Conservation (phyloP, 2,329 filamentous ascomycete genomes). For the Sclerotinia subarctica region DNA sequence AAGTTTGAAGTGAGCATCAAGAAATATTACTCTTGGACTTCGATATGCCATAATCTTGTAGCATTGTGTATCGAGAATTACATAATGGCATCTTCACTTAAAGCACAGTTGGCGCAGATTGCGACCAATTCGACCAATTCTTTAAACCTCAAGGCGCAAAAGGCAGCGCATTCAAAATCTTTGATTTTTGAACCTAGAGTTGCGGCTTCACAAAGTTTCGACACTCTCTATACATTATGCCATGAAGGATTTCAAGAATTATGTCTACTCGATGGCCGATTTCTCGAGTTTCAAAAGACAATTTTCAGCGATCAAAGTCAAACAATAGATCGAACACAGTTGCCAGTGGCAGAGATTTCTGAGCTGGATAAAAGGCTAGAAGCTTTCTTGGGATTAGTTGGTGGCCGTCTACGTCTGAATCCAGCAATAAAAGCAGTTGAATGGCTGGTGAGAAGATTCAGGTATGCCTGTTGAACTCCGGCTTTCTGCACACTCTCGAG, state of each 20-base stretch:
- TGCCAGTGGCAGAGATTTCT: slow-evolving; percentile 77
- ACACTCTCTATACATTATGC: slow-evolving; percentile 83
- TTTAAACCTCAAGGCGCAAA: slow-evolving; percentile 89
- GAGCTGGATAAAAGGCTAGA: slow-evolving; percentile 76
- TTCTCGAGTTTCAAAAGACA: slow-evolving; percentile 67
- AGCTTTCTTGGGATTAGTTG: slow-evolving; percentile 76
- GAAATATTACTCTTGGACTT: slow-evolving; percentile 15
- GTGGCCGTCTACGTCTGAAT: slow-evolving; percentile 73
- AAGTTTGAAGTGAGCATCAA: slow-evolving; percentile 16
- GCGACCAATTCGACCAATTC: slow-evolving; percentile 86
- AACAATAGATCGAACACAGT: slow-evolving; percentile 78
- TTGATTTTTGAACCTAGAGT: slow-evolving; percentile 86
- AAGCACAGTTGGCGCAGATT: slow-evolving; percentile 90
- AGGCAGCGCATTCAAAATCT: slow-evolving; percentile 87
- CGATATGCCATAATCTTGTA: slow-evolving; percentile 24
- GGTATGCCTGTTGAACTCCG: slow-evolving; percentile 49
- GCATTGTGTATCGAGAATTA: slow-evolving; percentile 12
- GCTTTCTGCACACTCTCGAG: background rate
- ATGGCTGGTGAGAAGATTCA: slow-evolving; percentile 89
- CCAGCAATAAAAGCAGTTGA: slow-evolving; percentile 89
- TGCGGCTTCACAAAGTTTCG: slow-evolving; percentile 84
- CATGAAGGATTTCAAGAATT: slow-evolving; percentile 87
- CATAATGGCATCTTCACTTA: slow-evolving; percentile 77
- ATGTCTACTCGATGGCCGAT: slow-evolving; percentile 80
- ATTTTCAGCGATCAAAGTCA: slow-evolving; percentile 95